phyloP scores from a whole-genome alignment of 179 eudicot genomes.

The Sideroxylon spinosum region DNA sequence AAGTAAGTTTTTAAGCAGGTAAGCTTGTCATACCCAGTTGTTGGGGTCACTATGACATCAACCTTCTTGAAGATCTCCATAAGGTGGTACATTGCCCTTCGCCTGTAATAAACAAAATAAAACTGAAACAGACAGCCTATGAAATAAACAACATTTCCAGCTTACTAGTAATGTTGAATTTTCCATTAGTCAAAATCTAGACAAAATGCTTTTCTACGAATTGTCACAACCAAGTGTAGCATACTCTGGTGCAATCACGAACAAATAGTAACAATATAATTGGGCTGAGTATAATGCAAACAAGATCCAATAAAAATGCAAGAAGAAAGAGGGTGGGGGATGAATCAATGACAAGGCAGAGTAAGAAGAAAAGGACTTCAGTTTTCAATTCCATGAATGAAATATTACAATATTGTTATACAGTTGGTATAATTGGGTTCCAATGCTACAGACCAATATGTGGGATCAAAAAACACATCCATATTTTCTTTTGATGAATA shows the following conservation, averaged over 20 bases:
- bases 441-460: neutral
- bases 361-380: neutral
- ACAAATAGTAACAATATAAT: neutral
- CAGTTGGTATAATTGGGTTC: neutral
- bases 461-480: neutral
- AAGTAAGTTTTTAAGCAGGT: neutral
- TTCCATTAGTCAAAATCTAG: neutral
- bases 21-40: conserved; percentile 77
- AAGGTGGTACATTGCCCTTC: conserved; percentile 82
- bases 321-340: neutral
- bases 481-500: neutral
- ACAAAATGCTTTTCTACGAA: neutral
- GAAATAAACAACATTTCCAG: neutral
- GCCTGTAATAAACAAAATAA: conserved; percentile 43
- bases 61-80: conserved; percentile 79
- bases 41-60: conserved; percentile 90
- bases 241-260: neutral
- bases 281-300: neutral
- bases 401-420: neutral
- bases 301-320: neutral
- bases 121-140: neutral
- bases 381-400: neutral
- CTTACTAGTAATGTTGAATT: neutral
- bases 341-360: neutral
- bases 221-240: neutral